phyloP scores from a whole-genome alignment of 805 yeast species.

The Candida ascalaphidarum region DNA sequence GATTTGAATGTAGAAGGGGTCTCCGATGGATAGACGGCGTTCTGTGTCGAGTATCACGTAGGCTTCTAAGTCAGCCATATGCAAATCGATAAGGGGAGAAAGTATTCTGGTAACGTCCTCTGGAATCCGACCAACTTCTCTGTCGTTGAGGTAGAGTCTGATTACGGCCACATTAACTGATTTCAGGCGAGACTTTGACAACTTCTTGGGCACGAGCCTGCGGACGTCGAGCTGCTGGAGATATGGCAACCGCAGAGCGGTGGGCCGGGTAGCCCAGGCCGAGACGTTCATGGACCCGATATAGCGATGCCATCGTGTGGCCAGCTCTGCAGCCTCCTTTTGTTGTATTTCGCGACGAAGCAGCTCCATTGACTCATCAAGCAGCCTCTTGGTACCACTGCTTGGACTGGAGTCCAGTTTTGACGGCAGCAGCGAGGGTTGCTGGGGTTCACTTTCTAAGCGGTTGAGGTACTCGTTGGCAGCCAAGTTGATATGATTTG shows the following conservation, averaged over 20 bases:
- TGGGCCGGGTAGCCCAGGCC: constrained; percentile 70
- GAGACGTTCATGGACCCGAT: constrained; percentile 54
- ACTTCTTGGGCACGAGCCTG: constrained; percentile 20
- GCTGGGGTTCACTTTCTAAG: constrained; percentile 1
- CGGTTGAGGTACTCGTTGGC: constrained; percentile 9
- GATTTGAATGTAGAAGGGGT: constrained; percentile 59
- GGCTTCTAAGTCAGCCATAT: constrained; percentile 46
- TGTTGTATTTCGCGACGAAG: no score
- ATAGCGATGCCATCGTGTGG: constrained; percentile 27
- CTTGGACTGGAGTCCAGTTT: no score
- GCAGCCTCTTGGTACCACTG: no score
- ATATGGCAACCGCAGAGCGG: constrained; percentile 36
- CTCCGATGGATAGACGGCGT: constrained; percentile 58
- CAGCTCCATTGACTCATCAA: no score
- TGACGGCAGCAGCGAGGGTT: background rate
- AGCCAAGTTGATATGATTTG: constrained; percentile 10
- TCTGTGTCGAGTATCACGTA: constrained; percentile 51
- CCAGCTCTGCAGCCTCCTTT: no score
- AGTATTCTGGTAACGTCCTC: constrained; percentile 61
- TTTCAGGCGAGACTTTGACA: constrained; percentile 7
- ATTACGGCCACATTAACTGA: constrained; percentile 12
- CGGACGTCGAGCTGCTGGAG: constrained; percentile 35
- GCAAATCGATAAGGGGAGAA: constrained; percentile 53
- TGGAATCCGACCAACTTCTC: constrained; percentile 73
- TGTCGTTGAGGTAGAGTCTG: constrained; percentile 20